phyloP scores from a whole-genome alignment of 1,284 basidiomycete species.

The Boletus sp. region DNA sequence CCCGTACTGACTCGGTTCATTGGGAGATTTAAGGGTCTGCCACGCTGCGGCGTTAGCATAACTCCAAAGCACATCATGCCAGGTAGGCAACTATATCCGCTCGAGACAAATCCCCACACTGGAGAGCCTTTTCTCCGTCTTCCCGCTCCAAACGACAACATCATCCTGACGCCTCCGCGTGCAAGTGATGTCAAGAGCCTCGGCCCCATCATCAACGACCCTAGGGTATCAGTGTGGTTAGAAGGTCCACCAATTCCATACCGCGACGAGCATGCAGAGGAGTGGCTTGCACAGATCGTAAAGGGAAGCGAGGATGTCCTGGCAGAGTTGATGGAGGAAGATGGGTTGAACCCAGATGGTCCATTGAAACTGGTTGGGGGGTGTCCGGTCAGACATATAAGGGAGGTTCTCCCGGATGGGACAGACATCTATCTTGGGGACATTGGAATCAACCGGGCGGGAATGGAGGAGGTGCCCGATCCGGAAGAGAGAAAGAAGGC shows the following conservation, averaged over 20 bases:
- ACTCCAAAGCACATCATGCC: conserved; percentile 19
- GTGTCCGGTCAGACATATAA: conserved; percentile 39
- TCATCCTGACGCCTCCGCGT: conserved; percentile 59
- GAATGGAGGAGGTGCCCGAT: conserved; percentile 35
- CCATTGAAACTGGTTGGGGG: conserved; percentile 32
- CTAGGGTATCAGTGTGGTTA: conserved; percentile 44
- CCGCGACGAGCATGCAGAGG: conserved; percentile 37
- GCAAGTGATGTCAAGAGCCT: conserved; percentile 39
- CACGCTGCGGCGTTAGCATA: background rate
- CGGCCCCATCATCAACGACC: conserved; percentile 47
- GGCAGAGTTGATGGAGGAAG: conserved; percentile 36
- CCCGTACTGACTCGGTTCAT: background rate
- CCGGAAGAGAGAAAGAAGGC: conserved; percentile 25
- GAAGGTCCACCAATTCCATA: conserved; percentile 51
- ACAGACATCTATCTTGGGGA: conserved; percentile 41
- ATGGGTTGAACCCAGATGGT: conserved; percentile 22
- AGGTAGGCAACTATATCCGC: conserved; percentile 35
- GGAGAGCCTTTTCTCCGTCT: conserved; percentile 53
- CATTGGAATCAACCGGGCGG: conserved; percentile 31
- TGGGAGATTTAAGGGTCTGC: background rate
- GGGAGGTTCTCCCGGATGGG: conserved; percentile 41
- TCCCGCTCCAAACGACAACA: conserved; percentile 43
- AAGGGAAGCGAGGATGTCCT: conserved; percentile 32
- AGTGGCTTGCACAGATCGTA: conserved; percentile 31
- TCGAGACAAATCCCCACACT: conserved; percentile 42